phyloP scores from a whole-genome alignment of 768 basidiomycete genomes.

The Suillus decipiens region DNA sequence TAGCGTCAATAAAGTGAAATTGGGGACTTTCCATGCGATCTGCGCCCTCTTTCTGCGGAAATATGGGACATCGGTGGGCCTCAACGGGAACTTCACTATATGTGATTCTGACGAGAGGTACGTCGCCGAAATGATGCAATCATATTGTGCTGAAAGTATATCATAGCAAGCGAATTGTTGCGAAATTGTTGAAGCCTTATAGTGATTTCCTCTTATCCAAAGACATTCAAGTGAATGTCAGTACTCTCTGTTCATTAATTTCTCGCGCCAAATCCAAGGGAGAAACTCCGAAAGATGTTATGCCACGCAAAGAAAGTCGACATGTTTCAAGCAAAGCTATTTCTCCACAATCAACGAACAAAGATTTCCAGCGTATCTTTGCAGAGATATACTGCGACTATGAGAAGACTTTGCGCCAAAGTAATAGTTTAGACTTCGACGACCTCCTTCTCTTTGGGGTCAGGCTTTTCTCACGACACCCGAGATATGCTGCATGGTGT shows the following conservation, averaged over 20 bases:
- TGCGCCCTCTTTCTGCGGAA: constrained; percentile 74
- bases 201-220: constrained; percentile 46
- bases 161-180: constrained; percentile 67
- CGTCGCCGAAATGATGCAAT: not conserved
- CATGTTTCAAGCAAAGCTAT: constrained; percentile 10
- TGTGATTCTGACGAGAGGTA: constrained; percentile 83
- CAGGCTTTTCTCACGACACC: constrained; percentile 55
- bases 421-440: constrained; percentile 85
- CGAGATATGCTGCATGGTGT: constrained; percentile 57
- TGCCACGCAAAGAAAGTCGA: constrained; percentile 16
- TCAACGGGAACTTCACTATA: constrained; percentile 78
- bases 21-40: constrained; percentile 81
- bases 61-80: constrained; percentile 55
- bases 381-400: constrained; percentile 67
- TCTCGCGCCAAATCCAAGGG: constrained; percentile 73
- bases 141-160: constrained; percentile 10
- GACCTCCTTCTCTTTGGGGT: constrained; percentile 78
- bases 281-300: constrained; percentile 50
- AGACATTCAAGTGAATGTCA: constrained; percentile 56
- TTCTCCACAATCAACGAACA: constrained; percentile 1
- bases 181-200: constrained; percentile 57
- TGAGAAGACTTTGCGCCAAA: constrained; percentile 55
- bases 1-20: constrained; percentile 51
- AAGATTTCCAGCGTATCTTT: constrained; percentile 42
- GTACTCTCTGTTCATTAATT: constrained; percentile 57